Evolutionary conservation across 352 stramenopile species (phyloP), one percentile per base, ranked within the genome.

Genomic region (Phytophthora sojae): DNA sequence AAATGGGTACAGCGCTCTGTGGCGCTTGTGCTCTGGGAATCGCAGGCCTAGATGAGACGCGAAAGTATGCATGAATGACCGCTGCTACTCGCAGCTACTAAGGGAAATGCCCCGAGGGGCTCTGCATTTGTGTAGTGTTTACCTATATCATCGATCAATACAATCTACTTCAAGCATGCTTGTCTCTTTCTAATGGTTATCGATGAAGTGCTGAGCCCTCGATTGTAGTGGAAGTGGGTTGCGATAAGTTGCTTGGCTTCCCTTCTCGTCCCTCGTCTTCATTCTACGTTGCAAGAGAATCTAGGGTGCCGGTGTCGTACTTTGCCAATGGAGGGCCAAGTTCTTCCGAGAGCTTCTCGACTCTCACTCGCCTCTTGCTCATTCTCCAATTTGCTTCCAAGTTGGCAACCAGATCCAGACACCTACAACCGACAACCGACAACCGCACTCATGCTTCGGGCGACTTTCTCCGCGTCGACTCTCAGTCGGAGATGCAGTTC

Each of bases 1-100:
- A 80, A 91, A 65, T 97, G 90, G 90, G 77, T 93, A 29, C 86
- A 97, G 67, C 88, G 90, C 25, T 91, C 87, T 0, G 86, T 97
- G 17, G 90, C 88, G 39, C 77, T 97, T 64, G 81, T 91, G 29
- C 77, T 95, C 11, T 97, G 88, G 89, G 84, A 96, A 62, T 73
- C 85, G 19, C 70, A 80, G 26, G 62, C 59, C 17, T 88, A 83
- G 58, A 58, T n/a, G 51, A 61, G 51, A 12, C 55, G 12, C 32
- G 50, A 32, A 30, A 32, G 11, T 32, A 57, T 57, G 42, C 29
- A 57, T 57, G 23, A 35, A 57, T 23, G 25, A 56, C 3, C 37
- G 12, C 35, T 42, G 35, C 39, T 47, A 15, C 14, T 47, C 5
- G 42, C 42, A 21, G 19, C n/a, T 52, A 44, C 19, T 26, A 17